Evolutionary conservation across 2,329 filamentous ascomycete genomes (phyloP).

Genomic region (Ophiostoma novo-ulmi): DNA sequence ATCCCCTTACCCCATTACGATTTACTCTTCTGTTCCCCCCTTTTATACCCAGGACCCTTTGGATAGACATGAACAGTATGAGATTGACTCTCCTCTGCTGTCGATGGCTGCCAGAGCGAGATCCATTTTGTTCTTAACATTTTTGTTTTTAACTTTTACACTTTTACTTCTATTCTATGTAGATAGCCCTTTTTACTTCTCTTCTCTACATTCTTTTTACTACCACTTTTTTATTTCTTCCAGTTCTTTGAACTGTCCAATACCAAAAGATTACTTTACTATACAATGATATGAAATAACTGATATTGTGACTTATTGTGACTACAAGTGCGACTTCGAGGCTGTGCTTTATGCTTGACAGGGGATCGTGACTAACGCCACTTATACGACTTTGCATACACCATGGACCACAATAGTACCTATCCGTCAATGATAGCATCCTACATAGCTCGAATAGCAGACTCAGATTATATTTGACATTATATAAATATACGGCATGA

Average conservation of each 20-base stretch:
- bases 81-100: neutral
- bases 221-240: neutral
- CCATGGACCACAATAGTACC: neutral
- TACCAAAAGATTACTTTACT: constrained; percentile 7
- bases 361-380: neutral
- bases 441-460: no score
- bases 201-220: constrained; percentile 15
- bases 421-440: neutral
- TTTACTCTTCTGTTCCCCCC: constrained; percentile 3
- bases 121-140: neutral
- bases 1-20: neutral
- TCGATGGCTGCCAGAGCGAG: neutral
- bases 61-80: neutral
- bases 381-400: neutral
- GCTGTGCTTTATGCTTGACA: neutral
- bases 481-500: no score
- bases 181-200: constrained; percentile 13
- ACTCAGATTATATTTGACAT: no score
- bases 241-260: neutral
- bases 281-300: neutral
- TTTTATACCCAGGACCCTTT: constrained; percentile 6
- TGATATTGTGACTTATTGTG: neutral
- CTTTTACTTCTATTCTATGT: neutral
- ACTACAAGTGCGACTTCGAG: neutral
- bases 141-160: neutral